Evolutionary conservation across 164 flowering plant species (phyloP), one percentile per base, ranked within the genome.

Genomic region (Annona squamosa): DNA sequence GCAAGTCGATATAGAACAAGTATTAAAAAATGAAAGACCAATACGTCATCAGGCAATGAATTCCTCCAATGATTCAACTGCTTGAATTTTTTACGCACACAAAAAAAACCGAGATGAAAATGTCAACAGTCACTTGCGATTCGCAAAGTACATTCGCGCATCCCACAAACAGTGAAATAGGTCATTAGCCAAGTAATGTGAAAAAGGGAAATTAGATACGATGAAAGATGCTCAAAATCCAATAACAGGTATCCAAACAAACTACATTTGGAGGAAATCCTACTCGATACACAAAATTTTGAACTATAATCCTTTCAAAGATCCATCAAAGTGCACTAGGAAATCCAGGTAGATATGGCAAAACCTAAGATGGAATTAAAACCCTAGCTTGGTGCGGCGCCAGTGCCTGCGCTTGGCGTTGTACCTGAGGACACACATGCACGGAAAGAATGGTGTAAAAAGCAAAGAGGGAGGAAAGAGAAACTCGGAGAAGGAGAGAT

Each of bases 351-450:
- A 46, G 43, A 63, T 12, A 63, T 62, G 10, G 37, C 4, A 68
- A 68, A 62, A 37, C 75, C 69, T n/a, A 65, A 46, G 19, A 43
- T 46, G 6, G 13, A 48, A 57, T 63, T 45, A 68, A 12, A 76
- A 76, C 19, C 71, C 82, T 48, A 82, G 79, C 79, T 79, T 82
- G 3, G 81, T 82, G 9, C 84, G 79, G 76, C 84, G 82, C 84
- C 84, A 82, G 74, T 82, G 82, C 77, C 84, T 80, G 65, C 82
- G 79, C 78, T 82, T 82, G 37, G 81, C 82, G 12, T 82, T 82
- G 74, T 79, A 82, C 73, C 82, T 72, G 68, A 57, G 62, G 48
- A 47, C 43, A 63, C 48, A 13, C n/a, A 43, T 7, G 5, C n/a
- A 43, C 16, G 4, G 46, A 6, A 64, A 3, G 47, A 61, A 57